phyloP scores from a whole-genome alignment of 495 filamentous ascomycete genomes.

The Talaromyces adpressus region DNA sequence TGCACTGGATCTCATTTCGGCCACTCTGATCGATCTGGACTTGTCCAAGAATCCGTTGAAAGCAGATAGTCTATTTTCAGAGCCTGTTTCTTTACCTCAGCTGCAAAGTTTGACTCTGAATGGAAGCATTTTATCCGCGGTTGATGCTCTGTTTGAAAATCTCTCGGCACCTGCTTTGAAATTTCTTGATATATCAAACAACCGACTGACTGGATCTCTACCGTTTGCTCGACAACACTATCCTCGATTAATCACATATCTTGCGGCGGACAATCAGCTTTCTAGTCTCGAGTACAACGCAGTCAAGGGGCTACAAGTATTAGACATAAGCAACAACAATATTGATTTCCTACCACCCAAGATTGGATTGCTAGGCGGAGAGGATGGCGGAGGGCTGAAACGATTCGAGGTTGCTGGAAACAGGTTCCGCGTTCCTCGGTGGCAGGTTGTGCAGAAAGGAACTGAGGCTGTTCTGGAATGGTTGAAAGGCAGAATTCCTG shows the following conservation, averaged over 20 bases:
- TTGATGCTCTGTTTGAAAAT: constrained; percentile 54
- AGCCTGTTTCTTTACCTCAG: constrained; percentile 57
- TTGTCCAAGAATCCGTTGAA: constrained; percentile 74
- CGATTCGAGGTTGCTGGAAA: constrained; percentile 69
- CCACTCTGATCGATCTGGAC: constrained; percentile 66
- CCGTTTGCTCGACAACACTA: constrained; percentile 51
- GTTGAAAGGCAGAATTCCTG: constrained; percentile 71
- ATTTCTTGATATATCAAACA: constrained; percentile 72
- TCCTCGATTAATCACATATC: constrained; percentile 57
- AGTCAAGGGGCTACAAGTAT: constrained; percentile 63
- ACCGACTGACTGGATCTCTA: constrained; percentile 61
- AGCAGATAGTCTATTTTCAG: constrained; percentile 49
- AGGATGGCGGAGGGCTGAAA: constrained; percentile 40
- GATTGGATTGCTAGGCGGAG: constrained; percentile 64
- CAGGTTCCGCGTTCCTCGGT: constrained; percentile 77
- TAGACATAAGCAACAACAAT: constrained; percentile 79
- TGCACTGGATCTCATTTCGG: constrained; percentile 57
- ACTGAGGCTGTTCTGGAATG: constrained; percentile 82
- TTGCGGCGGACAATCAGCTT: constrained; percentile 71
- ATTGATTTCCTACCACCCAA: constrained; percentile 69
- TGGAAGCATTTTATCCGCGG: constrained; percentile 57
- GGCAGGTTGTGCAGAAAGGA: constrained; percentile 78
- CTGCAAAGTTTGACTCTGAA: constrained; percentile 70
- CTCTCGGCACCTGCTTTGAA: constrained; percentile 65
- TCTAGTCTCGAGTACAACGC: constrained; percentile 63